Conservation (phyloP, 108 stramenopile genomes). For the Fragilaria crotonensis region DNA sequence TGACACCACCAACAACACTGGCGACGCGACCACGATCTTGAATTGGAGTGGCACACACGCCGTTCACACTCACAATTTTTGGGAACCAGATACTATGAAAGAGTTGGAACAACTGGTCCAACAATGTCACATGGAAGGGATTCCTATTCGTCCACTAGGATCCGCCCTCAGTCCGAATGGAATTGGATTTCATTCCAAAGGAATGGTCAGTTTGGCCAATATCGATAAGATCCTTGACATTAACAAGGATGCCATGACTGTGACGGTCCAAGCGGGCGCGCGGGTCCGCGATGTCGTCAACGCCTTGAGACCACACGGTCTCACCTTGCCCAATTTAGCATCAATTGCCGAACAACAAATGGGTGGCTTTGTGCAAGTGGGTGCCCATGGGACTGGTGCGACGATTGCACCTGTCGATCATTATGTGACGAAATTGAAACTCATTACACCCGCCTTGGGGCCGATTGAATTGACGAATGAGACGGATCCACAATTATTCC, state of each 20-base stretch:
- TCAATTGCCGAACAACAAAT: conserved; percentile 97
- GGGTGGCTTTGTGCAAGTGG: conserved; percentile 92
- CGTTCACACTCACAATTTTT: conserved; percentile 50
- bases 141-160: conserved; percentile 81
- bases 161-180: conserved; percentile 96
- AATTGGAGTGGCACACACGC: conserved; percentile 87
- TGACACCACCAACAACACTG: too few species aligned
- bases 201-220: conserved; percentile 81
- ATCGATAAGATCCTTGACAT: conserved; percentile 79
- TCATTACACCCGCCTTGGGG: conserved; percentile 85
- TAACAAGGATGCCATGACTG: conserved; percentile 64
- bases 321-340: conserved; percentile 95
- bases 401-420: conserved; percentile 90
- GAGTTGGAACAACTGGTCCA: conserved; percentile 54
- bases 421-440: conserved; percentile 79
- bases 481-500: conserved; percentile 66
- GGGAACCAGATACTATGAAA: conserved; percentile 66
- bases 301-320: conserved; percentile 53
- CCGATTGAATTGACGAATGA: conserved; percentile 66
- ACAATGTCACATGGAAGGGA: conserved; percentile 44
- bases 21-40: conserved; percentile 58
- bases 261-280: conserved; percentile 92
- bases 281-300: conserved; percentile 81
- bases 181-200: conserved; percentile 64
- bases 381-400: conserved; percentile 97